Evolutionary conservation across 257 asterid species (phyloP).

Genomic region (Agastache rugosa): DNA sequence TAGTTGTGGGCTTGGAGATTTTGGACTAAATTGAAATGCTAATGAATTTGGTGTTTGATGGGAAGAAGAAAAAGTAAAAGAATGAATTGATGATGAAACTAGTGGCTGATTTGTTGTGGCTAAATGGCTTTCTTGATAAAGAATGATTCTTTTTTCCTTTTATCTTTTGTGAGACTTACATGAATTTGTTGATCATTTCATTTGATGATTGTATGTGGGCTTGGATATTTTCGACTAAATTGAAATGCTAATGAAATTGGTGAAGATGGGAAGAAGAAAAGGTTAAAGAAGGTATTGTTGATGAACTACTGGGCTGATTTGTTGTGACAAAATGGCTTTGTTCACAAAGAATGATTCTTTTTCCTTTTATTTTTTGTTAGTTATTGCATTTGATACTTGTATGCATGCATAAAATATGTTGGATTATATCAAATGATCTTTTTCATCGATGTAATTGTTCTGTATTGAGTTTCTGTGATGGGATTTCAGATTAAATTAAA

Average conservation of each 20-base stretch:
- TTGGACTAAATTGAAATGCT: background rate
- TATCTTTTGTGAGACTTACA: background rate
- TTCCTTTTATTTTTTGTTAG: background rate
- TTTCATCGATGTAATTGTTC: background rate
- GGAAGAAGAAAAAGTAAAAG: background rate
- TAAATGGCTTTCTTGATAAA: background rate
- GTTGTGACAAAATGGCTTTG: background rate
- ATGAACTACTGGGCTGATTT: background rate
- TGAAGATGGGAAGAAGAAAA: background rate
- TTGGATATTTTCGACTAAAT: background rate
- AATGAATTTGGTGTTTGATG: background rate
- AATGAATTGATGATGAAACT: background rate
- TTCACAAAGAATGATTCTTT: background rate
- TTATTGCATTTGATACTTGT: background rate
- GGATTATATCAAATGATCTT: constrained; percentile 10
- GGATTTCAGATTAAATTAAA: background rate
- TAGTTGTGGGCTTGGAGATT: constrained; percentile 1
- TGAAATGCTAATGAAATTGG: background rate
- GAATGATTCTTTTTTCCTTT: background rate
- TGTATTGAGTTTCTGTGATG: constrained; percentile 1
- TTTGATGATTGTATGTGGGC: background rate
- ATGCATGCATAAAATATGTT: background rate
- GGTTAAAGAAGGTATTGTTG: background rate
- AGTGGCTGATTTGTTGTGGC: background rate
- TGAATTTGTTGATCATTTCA: background rate